A percentile compares a stretch with the other conserved stretches of the same genome.
Evolutionary conservation across 1,284 basidiomycete species (phyloP).

Genomic region (Tremellales sp.): DNA sequence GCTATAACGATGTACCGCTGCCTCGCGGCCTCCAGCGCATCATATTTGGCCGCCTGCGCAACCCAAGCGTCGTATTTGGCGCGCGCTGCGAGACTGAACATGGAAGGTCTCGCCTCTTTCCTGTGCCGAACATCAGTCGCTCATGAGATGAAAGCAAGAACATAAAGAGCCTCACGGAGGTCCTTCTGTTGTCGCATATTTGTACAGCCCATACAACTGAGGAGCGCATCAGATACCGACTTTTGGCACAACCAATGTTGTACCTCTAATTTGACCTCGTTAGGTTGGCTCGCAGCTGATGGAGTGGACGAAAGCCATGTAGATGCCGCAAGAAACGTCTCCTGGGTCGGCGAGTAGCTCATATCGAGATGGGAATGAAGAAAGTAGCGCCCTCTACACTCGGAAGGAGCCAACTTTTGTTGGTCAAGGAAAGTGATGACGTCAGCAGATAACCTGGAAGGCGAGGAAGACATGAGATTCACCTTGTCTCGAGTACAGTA

Average conservation of each 20-base stretch:
- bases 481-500: background rate
- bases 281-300: conserved; percentile 29
- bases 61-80: conserved; percentile 89
- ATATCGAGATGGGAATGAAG: conserved; percentile 1
- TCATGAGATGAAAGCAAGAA: background rate
- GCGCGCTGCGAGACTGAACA: conserved; percentile 73
- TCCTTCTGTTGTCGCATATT: conserved; percentile 57
- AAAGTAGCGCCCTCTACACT: background rate
- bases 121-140: conserved; percentile 27
- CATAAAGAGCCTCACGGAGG: conserved; percentile 28
- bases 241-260: background rate
- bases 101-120: conserved; percentile 57
- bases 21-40: conserved; percentile 50
- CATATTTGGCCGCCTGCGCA: conserved; percentile 55
- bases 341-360: conserved; percentile 5
- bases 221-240: background rate
- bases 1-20: conserved; percentile 69
- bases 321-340: conserved; percentile 31
- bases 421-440: conserved; percentile 6
- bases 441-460: background rate
- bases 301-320: conserved; percentile 33
- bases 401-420: background rate
- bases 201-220: conserved; percentile 84
- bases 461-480: background rate
- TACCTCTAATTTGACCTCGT: conserved; percentile 41